Evolutionary conservation across 2,329 filamentous ascomycete species (phyloP), one percentile per base, ranked within the genome.

Genomic region (Sporothrix euskadiensis): DNA sequence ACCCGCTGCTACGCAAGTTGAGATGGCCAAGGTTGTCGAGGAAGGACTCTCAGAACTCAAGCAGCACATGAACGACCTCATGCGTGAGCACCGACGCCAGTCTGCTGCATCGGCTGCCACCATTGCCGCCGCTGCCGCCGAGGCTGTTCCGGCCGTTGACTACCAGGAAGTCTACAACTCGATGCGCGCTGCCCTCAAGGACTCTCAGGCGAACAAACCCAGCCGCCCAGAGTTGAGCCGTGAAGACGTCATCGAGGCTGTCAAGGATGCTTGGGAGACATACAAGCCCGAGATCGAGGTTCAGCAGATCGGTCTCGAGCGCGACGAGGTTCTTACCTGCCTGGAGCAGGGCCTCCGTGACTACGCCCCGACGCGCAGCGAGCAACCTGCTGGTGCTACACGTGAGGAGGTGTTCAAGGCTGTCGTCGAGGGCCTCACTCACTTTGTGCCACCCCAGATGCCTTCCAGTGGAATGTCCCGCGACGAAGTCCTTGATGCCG

Each of bases 221-320:
- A 83, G 81, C 65, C 84, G 82, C 52, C 83, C 82, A 10, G 83
- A 84, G n/a, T 82, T 93, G 65, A 91, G 90, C 77, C 89, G 92
- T 76, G 93, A 97, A 68, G 93, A 97, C 74, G 93, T 98, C 49
- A 88, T 98, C 1, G 88, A 92, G 39, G 94, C 94, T 3, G 92
- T 98, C 16, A 90, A 91, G 77, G 94, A 97, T 77, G 95, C 94
- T 0, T 97, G 94, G 89, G 95, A 98, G 79, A 93, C 90, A 71
- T 97, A 97, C 83, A 97, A 97, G 82, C 95, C 95, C 0, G 94
- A 98, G 78, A 94, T 97, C 69, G 91, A 97, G 77, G 87, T 97
- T 4, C 92, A 97, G 78, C 94, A 97, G 78, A 92, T 97, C 75
- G 95, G 94, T 1, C 85, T 98, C 0, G 95, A 97, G 80, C 88